Base-by-base conservation (phyloP, 495 filamentous ascomycete genomes). In the Penicillium pancosmium region DNA sequence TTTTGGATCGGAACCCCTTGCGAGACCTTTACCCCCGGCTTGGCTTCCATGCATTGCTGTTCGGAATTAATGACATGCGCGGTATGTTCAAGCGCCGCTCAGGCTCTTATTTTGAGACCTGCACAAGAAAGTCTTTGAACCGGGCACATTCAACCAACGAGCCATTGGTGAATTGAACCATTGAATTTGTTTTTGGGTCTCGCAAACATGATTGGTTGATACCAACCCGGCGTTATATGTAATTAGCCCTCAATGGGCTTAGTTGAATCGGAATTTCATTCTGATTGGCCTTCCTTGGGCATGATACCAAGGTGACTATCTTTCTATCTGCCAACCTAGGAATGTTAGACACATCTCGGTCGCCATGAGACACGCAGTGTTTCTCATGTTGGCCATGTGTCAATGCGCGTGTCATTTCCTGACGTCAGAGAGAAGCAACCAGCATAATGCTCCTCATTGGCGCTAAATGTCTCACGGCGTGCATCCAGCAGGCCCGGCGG, bases 331-430 rank as follows among this genome's bases (percentile, higher is more conserved):
- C 5, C 21, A 8, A n/a, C 11, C 41, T 52, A 34, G 49, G 50
- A 40, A 60, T 27, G 12, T 15, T 38, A 43, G 13, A 53, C 43
- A 47, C 46, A 27, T 46, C 56, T 40, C 49, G 13, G 16, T 16
- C 49, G 31, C 41, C 49, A 52, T 64, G 61, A 59, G 57, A 64
- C 64, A 67, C 51, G 31, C 52, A 55, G 54, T 60, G 38, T 48
- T 40, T 56, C 52, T 56, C 48, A 60, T 51, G 21, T 56, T 47
- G 57, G 59, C 51, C 31, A 33, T 18, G 50, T 56, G 54, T 41
- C 34, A 48, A 64, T 64, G 43, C 35, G 44, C 52, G 49, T 38
- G 15, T 23, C 10, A 31, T 9, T 27, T n/a, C 16, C 51, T 59
- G 57, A 59, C 57, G 57, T 59, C 57, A 59, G 51, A 19, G 34